Percentiles rank a stretch among this genome's conserved stretches.
These are phyloP conservation scores for Wickerhamomyces kurtzmanii DNA, from an alignment of 805 yeast genomes.

Conservation along the genomic window DNA sequence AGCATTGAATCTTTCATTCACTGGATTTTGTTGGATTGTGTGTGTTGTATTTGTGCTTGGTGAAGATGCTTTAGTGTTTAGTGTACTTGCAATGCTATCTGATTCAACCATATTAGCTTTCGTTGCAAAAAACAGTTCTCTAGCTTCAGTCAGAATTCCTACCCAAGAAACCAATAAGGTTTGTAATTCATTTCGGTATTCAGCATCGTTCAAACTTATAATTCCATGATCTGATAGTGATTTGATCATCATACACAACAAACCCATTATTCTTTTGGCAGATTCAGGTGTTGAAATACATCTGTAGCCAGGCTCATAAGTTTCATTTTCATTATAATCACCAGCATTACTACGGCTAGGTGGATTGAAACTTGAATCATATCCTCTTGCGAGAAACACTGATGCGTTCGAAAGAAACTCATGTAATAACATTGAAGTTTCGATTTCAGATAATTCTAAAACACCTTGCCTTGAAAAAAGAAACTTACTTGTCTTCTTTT, in stretches of 20 bases:
- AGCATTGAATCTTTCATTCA: no score
- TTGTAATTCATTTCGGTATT: conserved; percentile 50
- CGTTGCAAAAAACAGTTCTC: conserved; percentile 39
- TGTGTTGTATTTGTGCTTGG: no score
- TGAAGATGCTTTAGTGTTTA: no score
- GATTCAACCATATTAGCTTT: conserved; percentile 12
- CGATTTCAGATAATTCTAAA: conserved; percentile 45
- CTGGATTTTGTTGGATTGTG: no score
- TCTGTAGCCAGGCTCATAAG: conserved; percentile 10
- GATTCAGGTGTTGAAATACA: conserved; percentile 22
- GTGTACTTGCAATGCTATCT: no score
- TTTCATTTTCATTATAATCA: conserved; percentile 7
- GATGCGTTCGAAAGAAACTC: conserved; percentile 55
- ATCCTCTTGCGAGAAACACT: conserved; percentile 28
- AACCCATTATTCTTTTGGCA: conserved; percentile 35
- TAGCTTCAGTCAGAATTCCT: conserved; percentile 52
- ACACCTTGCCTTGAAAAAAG: conserved; percentile 49
- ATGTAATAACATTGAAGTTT: conserved; percentile 57
- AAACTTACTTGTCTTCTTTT: conserved; percentile 11
- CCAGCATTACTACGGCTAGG: conserved; percentile 10
- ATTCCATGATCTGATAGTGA: conserved; percentile 36
- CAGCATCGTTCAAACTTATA: conserved; percentile 35
- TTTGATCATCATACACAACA: conserved; percentile 55
- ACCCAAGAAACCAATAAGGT: conserved; percentile 57
- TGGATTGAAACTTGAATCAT: conserved; percentile 12